Conservation (phyloP, 192 early-diverging fungal genomes). For the Backusella luteola region DNA sequence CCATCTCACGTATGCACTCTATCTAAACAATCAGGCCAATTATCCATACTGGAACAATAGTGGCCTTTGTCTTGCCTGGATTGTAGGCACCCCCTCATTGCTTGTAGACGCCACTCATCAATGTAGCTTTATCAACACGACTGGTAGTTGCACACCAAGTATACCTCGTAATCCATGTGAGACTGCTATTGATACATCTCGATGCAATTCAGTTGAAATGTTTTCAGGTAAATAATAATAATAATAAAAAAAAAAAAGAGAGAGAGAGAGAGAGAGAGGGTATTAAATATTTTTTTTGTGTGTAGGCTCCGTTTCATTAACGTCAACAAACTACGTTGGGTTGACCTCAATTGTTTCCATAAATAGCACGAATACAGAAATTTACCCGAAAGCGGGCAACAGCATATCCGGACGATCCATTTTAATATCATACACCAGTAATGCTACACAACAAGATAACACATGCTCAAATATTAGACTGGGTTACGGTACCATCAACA, state of each 20-base stretch:
- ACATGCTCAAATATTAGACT: constrained; percentile 17
- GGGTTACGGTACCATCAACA: constrained; percentile 17
- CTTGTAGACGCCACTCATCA: constrained; percentile 18
- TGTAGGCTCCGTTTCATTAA: constrained; percentile 11
- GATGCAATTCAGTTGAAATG: constrained; percentile 14
- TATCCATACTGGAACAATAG: constrained; percentile 8
- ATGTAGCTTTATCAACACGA: constrained; percentile 12
- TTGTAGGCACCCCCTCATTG: constrained; percentile 14
- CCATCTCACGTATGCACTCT: constrained; percentile 18
- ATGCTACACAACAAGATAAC: constrained; percentile 10
- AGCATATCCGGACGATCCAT: constrained; percentile 14
- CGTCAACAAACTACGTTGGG: background rate
- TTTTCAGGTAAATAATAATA: constrained; percentile 13
- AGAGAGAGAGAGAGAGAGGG: background rate
- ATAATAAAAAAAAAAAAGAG: background rate
- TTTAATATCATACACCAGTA: constrained; percentile 14
- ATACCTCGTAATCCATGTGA: constrained; percentile 15
- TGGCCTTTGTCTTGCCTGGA: constrained; percentile 18
- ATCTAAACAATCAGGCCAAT: background rate
- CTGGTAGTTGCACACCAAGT: background rate
- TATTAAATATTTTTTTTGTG: background rate
- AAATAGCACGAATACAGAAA: constrained; percentile 13
- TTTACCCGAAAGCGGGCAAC: constrained; percentile 7
- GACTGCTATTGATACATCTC: background rate
- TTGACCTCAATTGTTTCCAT: constrained; percentile 18